These are phyloP conservation scores for Parietaria judaica DNA, from an alignment of 306 rosid genomes.

Conservation along the genomic window DNA sequence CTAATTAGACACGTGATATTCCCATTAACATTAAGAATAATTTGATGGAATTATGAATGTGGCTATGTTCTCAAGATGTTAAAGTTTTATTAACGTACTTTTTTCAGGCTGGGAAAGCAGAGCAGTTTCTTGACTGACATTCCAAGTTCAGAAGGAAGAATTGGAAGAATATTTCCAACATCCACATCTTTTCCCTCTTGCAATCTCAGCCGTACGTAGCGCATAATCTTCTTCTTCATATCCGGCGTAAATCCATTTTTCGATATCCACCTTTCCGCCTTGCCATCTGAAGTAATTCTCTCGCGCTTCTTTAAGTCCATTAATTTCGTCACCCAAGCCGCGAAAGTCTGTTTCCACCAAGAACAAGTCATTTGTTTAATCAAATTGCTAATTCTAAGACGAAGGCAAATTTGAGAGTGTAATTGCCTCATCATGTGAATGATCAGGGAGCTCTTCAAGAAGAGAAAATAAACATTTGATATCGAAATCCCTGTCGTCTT, in stretches of 20 bases:
- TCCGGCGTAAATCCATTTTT: too few species aligned
- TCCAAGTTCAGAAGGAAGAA: constrained; percentile 2
- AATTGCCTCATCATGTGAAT: too few species aligned
- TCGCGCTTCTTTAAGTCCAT: neutral
- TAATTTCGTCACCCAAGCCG: constrained; percentile 7
- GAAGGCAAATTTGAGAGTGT: too few species aligned
- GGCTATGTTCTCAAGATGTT: too few species aligned
- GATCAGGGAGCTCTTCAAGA: too few species aligned
- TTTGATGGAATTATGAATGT: too few species aligned
- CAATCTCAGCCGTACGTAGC: neutral
- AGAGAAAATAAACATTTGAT: too few species aligned
- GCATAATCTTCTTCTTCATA: neutral
- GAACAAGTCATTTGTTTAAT: too few species aligned
- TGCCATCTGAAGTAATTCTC: neutral
- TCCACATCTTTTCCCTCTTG: constrained; percentile 4
- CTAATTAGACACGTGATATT: too few species aligned
- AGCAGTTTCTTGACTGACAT: neutral
- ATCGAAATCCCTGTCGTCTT: too few species aligned
- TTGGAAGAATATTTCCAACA: neutral
- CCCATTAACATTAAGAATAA: too few species aligned
- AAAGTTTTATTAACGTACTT: neutral
- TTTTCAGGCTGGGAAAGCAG: neutral
- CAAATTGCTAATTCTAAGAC: too few species aligned
- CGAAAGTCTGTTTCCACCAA: neutral
- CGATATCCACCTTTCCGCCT: neutral